Evolutionary conservation across 345 rosid species (phyloP), one percentile per base, ranked within the genome.

Genomic region (Ceriops decandra): DNA sequence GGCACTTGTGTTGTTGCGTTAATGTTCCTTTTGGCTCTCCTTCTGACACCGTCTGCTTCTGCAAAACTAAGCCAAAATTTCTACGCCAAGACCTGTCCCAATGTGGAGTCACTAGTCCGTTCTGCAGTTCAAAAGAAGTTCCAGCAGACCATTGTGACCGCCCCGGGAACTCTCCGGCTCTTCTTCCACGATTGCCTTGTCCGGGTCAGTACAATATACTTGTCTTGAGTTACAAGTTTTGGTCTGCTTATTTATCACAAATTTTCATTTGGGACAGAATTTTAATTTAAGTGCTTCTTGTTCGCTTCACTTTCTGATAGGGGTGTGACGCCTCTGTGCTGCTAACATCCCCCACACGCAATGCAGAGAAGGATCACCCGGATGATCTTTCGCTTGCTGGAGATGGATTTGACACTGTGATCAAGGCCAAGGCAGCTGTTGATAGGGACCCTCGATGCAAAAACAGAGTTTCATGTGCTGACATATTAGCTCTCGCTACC

Each of bases 401-500:
- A 33, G 93, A 88, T 59, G 96, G 98, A 47, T 93, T 90, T 17
- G 98, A 93, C 80, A 90, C 96, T 0, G 96, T 90, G 69, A 64
- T 86, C 57, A 86, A 89, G 70, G 97, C 98, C 5, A 93, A 93
- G 75, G 88, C 85, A 3, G 95, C 95, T 6, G 84, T 93, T 10
- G 98, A 93, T 17, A 72, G 81, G 0, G 76, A 69, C 76, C 87
- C 98, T 1, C 63, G 64, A n/a, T 93, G 98, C 82, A 84, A 79
- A 68, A 91, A 89, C 86, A 90, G 80, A 83, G 98, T 93, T 56
- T 90, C 98, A 3, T 93, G 97, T 70, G 96, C 98, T 49, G 98
- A 93, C 73, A 89, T 93, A 60, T 77, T 93, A 33, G 96, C 93
- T 74, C 84, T 93, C 8, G 98, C 98, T 1, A 80, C 97, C 6